A percentile compares a stretch with the other conserved stretches of the same genome.
phyloP scores from a whole-genome alignment of 768 basidiomycete genomes.

The Russula virescens region DNA sequence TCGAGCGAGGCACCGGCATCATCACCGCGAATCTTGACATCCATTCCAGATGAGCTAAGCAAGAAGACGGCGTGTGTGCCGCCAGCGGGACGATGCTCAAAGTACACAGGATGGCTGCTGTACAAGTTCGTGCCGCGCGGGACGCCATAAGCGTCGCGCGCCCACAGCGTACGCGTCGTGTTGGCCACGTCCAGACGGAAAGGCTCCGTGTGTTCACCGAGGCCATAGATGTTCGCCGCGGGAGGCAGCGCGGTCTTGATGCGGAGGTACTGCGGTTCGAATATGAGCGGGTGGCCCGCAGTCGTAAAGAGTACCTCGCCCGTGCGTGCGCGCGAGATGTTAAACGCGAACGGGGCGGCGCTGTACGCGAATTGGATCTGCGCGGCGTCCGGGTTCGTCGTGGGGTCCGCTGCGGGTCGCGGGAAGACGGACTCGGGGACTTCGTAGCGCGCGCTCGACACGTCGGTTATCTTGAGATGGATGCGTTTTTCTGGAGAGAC shows the following conservation, averaged over 20 bases:
- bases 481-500: slow-evolving; percentile 44
- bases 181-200: slow-evolving; percentile 50
- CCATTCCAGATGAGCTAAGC: slow-evolving; percentile 71
- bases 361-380: slow-evolving; percentile 58
- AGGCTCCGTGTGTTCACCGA: slow-evolving; percentile 66
- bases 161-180: slow-evolving; percentile 52
- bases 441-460: slow-evolving; percentile 48
- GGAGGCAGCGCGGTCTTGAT: slow-evolving; percentile 56
- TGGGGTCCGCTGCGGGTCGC: slow-evolving; percentile 37
- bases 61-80: slow-evolving; percentile 69
- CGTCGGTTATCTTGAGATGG: slow-evolving; percentile 58
- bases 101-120: slow-evolving; percentile 67
- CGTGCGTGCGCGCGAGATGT: slow-evolving; percentile 44
- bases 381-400: slow-evolving; percentile 32
- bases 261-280: slow-evolving; percentile 72
- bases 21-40: slow-evolving; percentile 48
- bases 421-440: slow-evolving; percentile 59
- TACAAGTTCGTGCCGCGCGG: slow-evolving; percentile 59
- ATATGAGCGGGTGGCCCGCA: slow-evolving; percentile 55
- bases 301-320: slow-evolving; percentile 58
- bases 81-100: slow-evolving; percentile 53
- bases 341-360: slow-evolving; percentile 54
- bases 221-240: slow-evolving; percentile 67
- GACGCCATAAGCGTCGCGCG: slow-evolving; percentile 57
- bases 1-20: slow-evolving; percentile 42